Conservation (phyloP, 306 rosid genomes). For the Echinosophora koreensis region DNA sequence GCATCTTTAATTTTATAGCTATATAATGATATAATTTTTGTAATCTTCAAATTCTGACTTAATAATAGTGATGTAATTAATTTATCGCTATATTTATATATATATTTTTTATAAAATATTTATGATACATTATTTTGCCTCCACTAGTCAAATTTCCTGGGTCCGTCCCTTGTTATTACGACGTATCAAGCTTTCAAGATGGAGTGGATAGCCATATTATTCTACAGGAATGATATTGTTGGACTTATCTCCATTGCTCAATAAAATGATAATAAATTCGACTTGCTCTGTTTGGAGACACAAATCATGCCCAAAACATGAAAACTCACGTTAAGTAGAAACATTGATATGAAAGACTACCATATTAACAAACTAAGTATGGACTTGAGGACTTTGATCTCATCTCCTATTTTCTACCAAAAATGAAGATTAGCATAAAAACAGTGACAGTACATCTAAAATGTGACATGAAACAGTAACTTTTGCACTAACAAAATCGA, state of each 20-base stretch:
- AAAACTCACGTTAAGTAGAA: conserved; percentile 25
- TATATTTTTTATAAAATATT: too few species aligned
- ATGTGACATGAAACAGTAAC: conserved; percentile 33
- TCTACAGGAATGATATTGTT: conserved; percentile 5
- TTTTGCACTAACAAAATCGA: conserved; percentile 9
- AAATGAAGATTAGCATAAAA: conserved; percentile 20
- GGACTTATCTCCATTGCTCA: background rate
- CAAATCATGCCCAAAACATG: conserved; percentile 37
- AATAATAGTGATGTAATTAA: too few species aligned
- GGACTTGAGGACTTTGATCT: conserved; percentile 2
- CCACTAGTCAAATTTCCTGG: too few species aligned
- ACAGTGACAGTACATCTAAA: conserved; percentile 39
- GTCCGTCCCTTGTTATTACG: too few species aligned
- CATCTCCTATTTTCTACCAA: background rate
- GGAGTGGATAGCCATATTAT: conserved; percentile 9
- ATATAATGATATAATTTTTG: too few species aligned
- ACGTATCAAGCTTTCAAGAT: conserved; percentile 22
- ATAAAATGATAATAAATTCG: conserved; percentile 1
- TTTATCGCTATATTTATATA: too few species aligned
- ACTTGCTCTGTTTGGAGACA: conserved; percentile 10
- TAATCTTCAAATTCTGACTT: too few species aligned
- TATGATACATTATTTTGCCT: too few species aligned
- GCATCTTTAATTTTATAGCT: too few species aligned
- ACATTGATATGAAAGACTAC: conserved; percentile 47
- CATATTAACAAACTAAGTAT: conserved; percentile 42